A percentile compares a stretch with the other conserved stretches of the same genome.
These are phyloP conservation scores for Epithemia pelagica DNA, from an alignment of 108 stramenopile species.

Conservation along the genomic window DNA sequence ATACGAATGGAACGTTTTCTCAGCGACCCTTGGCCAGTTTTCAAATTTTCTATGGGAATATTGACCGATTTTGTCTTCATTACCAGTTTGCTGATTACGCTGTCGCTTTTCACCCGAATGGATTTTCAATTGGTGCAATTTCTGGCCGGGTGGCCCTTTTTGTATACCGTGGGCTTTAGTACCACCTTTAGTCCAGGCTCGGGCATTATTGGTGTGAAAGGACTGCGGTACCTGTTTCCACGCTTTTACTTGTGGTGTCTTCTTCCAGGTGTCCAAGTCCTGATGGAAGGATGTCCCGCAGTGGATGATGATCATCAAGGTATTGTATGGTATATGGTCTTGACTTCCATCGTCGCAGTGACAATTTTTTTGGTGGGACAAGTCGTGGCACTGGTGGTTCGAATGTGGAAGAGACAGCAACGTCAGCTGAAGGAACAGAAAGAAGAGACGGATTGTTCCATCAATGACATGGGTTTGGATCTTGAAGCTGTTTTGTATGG, in stretches of 20 bases:
- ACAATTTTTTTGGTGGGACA: constrained; percentile 22
- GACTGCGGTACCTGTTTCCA: constrained; percentile 48
- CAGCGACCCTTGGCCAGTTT: constrained; percentile 25
- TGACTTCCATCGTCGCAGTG: constrained; percentile 30
- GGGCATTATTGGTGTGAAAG: constrained; percentile 45
- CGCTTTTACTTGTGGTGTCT: constrained; percentile 64
- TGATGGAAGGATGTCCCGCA: constrained; percentile 58
- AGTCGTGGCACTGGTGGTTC: too few species aligned
- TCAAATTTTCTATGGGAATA: constrained; percentile 38
- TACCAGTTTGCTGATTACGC: constrained; percentile 38
- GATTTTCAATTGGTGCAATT: constrained; percentile 48
- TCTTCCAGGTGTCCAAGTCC: constrained; percentile 33
- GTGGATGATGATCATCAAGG: neutral
- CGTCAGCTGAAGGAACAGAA: too few species aligned
- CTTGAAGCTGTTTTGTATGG: too few species aligned
- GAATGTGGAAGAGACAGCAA: too few species aligned
- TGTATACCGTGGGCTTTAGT: constrained; percentile 60
- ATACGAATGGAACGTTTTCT: too few species aligned
- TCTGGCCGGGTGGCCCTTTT: constrained; percentile 44
- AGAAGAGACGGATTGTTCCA: too few species aligned
- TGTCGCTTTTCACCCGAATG: constrained; percentile 43
- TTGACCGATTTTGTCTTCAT: constrained; percentile 39
- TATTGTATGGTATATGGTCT: constrained; percentile 35
- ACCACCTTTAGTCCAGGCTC: constrained; percentile 59
- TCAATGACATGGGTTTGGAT: too few species aligned